These are phyloP conservation scores for Fusarium sp. DNA, from an alignment of 2,329 filamentous ascomycete species.

Conservation along the genomic window DNA sequence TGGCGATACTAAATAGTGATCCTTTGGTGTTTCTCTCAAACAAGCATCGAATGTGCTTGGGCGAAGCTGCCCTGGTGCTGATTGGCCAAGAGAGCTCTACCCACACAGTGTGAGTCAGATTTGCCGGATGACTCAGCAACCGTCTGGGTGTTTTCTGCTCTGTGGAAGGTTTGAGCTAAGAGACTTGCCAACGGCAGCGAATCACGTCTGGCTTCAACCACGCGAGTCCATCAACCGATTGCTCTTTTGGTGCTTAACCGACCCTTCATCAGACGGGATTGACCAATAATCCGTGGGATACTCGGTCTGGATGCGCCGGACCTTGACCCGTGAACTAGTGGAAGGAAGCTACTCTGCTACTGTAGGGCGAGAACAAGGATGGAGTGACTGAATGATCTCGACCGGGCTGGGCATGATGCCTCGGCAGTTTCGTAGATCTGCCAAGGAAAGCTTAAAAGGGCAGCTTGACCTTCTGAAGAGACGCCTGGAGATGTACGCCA, in stretches of 20 bases:
- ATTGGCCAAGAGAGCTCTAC: background rate
- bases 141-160: background rate
- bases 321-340: background rate
- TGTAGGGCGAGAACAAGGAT: conserved; percentile 3
- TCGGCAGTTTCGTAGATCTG: conserved; percentile 19
- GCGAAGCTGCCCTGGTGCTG: background rate
- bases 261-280: background rate
- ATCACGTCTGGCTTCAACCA: background rate
- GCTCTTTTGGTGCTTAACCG: background rate
- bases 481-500: background rate
- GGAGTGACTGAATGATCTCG: background rate
- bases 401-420: conserved; percentile 7
- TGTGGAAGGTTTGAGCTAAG: background rate
- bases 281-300: background rate
- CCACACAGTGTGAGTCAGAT: conserved; percentile 16
- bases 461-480: background rate
- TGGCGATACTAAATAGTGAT: background rate
- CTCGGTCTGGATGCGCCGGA: background rate
- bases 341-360: background rate
- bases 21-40: conserved; percentile 20
- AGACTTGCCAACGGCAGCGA: background rate
- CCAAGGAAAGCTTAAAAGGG: conserved; percentile 12
- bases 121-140: background rate
- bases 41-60: background rate
- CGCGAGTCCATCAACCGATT: background rate